A percentile compares a stretch with the other conserved stretches of the same genome.
These are phyloP conservation scores for Solanum gracilifrons DNA, from an alignment of 257 asterid species.

Conservation along the genomic window DNA sequence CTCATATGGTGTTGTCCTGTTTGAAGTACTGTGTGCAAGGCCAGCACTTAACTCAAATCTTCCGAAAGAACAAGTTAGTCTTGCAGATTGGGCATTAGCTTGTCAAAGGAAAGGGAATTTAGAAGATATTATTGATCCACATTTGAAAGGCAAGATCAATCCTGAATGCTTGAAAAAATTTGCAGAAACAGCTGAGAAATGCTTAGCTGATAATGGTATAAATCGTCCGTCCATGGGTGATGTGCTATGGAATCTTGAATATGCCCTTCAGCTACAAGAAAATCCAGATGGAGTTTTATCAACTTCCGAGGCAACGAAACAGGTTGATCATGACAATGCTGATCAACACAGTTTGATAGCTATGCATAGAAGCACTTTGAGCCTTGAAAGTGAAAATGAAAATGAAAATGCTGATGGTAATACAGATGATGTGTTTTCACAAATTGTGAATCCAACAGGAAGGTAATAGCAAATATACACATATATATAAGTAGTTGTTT, in stretches of 20 bases:
- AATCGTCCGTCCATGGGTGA: constrained; percentile 85
- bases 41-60: constrained; percentile 65
- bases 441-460: constrained; percentile 49
- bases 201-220: constrained; percentile 60
- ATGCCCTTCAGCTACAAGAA: constrained; percentile 53
- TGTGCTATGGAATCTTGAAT: constrained; percentile 70
- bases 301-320: not conserved
- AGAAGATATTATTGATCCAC: constrained; percentile 59
- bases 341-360: constrained; percentile 54
- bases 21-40: constrained; percentile 67
- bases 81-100: constrained; percentile 66
- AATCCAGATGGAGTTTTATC: constrained; percentile 8
- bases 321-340: constrained; percentile 11
- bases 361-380: constrained; percentile 55
- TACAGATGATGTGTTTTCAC: constrained; percentile 45
- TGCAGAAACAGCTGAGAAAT: constrained; percentile 60
- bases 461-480: constrained; percentile 21
- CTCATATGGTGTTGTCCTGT: constrained; percentile 85
- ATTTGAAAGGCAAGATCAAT: constrained; percentile 51
- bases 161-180: constrained; percentile 52
- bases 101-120: constrained; percentile 50
- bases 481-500: not conserved
- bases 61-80: constrained; percentile 73
- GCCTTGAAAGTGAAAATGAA: constrained; percentile 47
- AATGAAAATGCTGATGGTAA: constrained; percentile 29